phyloP scores from a whole-genome alignment of 2,329 filamentous ascomycete genomes.

The Apiospora saccharicola region DNA sequence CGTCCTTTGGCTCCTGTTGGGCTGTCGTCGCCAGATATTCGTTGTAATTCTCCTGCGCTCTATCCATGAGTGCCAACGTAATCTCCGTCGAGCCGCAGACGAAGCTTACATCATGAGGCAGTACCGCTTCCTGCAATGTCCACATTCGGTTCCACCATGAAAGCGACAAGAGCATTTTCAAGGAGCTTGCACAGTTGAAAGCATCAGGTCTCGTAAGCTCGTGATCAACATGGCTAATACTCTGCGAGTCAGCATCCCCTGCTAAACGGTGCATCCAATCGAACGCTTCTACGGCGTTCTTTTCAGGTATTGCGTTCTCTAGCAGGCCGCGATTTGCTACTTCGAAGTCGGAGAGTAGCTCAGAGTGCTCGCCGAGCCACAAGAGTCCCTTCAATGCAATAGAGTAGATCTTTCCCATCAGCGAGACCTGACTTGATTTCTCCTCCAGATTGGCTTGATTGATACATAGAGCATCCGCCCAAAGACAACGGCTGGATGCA shows the following conservation, averaged over 20 bases:
- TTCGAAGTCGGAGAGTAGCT: not conserved
- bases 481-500: not conserved
- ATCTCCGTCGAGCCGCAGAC: constrained; percentile 24
- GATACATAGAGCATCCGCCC: constrained; percentile 31
- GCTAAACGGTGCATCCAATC: not conserved
- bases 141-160: constrained; percentile 29
- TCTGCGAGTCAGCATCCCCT: not conserved
- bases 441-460: constrained; percentile 27
- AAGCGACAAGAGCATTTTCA: not conserved
- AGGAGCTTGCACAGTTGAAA: not conserved
- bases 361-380: constrained; percentile 23
- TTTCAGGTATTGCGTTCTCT: not conserved
- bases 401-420: constrained; percentile 29
- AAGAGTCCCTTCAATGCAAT: constrained; percentile 17
- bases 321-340: not conserved
- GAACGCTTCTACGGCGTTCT: constrained; percentile 2
- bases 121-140: constrained; percentile 26
- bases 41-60: not conserved
- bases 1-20: not conserved
- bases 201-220: not conserved
- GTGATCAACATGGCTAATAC: not conserved
- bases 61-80: not conserved
- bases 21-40: not conserved
- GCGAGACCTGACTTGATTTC: constrained; percentile 20
- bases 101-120: constrained; percentile 24